These are phyloP conservation scores for Fremontodendron californicum DNA, from an alignment of 345 rosid species.

Conservation along the genomic window DNA sequence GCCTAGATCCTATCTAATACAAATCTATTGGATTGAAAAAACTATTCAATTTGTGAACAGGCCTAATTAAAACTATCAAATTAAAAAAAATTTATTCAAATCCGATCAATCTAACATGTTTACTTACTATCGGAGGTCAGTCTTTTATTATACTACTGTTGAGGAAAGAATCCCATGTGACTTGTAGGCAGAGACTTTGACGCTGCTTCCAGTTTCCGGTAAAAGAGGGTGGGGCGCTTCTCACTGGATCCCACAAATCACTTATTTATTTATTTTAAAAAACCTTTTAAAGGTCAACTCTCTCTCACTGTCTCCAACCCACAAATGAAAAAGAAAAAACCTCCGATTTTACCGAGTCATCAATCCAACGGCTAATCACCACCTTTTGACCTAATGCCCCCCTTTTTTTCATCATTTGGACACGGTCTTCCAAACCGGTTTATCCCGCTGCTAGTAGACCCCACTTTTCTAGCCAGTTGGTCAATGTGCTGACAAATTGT, in stretches of 20 bases:
- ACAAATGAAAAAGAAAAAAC: background rate
- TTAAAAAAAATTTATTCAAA: too few relatives aligned
- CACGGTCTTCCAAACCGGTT: constrained; percentile 33
- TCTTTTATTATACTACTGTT: background rate
- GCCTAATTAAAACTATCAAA: too few relatives aligned
- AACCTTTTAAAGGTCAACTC: constrained; percentile 53
- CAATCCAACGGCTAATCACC: constrained; percentile 43
- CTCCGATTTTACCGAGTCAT: constrained; percentile 22
- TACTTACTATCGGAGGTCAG: too few relatives aligned
- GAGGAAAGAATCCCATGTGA: constrained; percentile 47
- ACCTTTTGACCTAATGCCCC: constrained; percentile 39
- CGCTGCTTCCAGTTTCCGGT: constrained; percentile 44
- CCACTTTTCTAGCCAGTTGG: constrained; percentile 20
- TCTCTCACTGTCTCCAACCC: constrained; percentile 51
- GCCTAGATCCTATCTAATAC: too few relatives aligned
- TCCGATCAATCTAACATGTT: too few relatives aligned
- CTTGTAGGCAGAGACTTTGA: constrained; percentile 38
- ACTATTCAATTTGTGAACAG: too few relatives aligned
- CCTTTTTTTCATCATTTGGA: constrained; percentile 1
- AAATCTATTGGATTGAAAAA: too few relatives aligned
- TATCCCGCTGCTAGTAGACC: constrained; percentile 21
- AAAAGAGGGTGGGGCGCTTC: constrained; percentile 16
- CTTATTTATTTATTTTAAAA: constrained; percentile 20
- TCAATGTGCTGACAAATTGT: constrained; percentile 29
- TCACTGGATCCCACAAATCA: constrained; percentile 7